Conservation (phyloP, 2,329 filamentous ascomycete genomes). For the Exophiala xenobiotica region DNA sequence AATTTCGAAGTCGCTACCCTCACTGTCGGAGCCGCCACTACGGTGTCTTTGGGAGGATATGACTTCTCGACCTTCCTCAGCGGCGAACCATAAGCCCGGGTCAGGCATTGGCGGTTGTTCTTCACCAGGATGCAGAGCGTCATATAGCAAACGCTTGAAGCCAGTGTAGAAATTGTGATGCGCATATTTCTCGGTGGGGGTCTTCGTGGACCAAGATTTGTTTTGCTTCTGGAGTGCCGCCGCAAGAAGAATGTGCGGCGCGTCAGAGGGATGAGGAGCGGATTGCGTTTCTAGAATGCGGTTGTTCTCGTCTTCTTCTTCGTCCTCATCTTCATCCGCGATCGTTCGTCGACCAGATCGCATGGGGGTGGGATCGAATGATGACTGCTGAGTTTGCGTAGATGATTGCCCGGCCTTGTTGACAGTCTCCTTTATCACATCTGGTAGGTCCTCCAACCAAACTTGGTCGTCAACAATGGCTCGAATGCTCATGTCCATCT, state of each 20-base stretch:
- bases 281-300: constrained; percentile 28
- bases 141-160: constrained; percentile 63
- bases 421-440: constrained; percentile 45
- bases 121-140: constrained; percentile 56
- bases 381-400: constrained; percentile 30
- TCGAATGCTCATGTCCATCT: constrained; percentile 59
- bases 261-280: constrained; percentile 20
- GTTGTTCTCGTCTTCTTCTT: constrained; percentile 38
- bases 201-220: constrained; percentile 28
- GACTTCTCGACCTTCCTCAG: constrained; percentile 42
- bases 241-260: constrained; percentile 20
- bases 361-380: constrained; percentile 34
- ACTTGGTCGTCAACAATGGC: constrained; percentile 57
- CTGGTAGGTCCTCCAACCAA: constrained; percentile 46
- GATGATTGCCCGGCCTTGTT: constrained; percentile 35
- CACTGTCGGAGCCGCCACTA: constrained; percentile 32
- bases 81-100: constrained; percentile 62
- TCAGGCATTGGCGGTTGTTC: constrained; percentile 55
- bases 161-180: constrained; percentile 59
- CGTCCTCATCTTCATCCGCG: constrained; percentile 37
- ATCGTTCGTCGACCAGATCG: constrained; percentile 29
- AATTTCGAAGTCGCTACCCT: constrained; percentile 47
- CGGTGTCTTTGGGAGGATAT: constrained; percentile 36
- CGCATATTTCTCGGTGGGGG: constrained; percentile 50
- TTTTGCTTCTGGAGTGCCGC: constrained; percentile 33